Evolutionary conservation across 2,329 filamentous ascomycete species (phyloP).

Genomic region (Fusarium odoratissimum): DNA sequence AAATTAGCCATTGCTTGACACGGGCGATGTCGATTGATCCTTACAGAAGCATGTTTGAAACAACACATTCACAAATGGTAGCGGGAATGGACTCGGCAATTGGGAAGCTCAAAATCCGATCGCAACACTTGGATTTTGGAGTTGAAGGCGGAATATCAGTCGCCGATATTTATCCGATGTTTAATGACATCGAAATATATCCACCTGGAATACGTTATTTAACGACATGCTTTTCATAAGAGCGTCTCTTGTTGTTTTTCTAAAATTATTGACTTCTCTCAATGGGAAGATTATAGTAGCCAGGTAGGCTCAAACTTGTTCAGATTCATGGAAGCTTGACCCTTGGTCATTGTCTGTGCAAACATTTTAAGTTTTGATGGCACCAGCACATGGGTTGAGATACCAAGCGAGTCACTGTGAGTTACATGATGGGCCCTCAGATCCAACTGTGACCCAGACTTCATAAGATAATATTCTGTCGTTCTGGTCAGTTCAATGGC

Average conservation of each 20-base stretch:
- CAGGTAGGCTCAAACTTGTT: background rate
- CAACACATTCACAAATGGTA: slow-evolving; percentile 21
- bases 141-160: slow-evolving; percentile 13
- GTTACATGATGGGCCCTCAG: background rate
- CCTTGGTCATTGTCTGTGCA: background rate
- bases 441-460: background rate
- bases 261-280: background rate
- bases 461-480: background rate
- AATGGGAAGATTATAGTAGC: background rate
- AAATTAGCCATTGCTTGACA: slow-evolving; percentile 12
- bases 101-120: slow-evolving; percentile 39
- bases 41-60: slow-evolving; percentile 45
- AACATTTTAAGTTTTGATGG: background rate
- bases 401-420: background rate
- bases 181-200: background rate
- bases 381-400: background rate
- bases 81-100: slow-evolving; percentile 24
- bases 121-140: slow-evolving; percentile 42
- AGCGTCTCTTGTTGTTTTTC: background rate
- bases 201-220: background rate
- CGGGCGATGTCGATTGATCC: background rate
- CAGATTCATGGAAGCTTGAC: background rate
- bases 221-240: background rate
- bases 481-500: background rate
- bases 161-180: slow-evolving; percentile 42